Conservation (phyloP, 768 basidiomycete species). For the Mycena leptocephala region DNA sequence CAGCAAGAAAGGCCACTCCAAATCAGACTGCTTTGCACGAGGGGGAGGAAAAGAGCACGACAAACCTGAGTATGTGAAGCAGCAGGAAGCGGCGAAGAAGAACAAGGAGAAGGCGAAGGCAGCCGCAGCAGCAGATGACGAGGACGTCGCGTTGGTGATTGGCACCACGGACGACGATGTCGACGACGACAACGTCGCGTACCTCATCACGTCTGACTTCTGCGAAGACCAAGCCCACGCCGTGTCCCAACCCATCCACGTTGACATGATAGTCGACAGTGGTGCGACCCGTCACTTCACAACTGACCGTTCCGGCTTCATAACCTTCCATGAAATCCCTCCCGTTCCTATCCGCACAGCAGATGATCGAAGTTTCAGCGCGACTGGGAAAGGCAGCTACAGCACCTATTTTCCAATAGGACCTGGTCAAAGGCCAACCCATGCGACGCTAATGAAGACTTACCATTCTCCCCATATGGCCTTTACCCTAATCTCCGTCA, state of each 20-base stretch:
- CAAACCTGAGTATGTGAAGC: not conserved
- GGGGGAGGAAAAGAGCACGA: not conserved
- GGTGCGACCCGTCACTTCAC: conserved; percentile 1
- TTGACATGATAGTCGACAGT: conserved; percentile 27
- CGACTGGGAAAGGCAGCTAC: too few relatives aligned
- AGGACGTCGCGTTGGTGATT: too few relatives aligned
- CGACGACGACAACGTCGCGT: not conserved
- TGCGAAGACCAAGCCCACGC: too few relatives aligned
- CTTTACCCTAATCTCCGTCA: too few relatives aligned
- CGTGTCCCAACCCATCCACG: too few relatives aligned
- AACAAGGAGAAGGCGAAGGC: not conserved
- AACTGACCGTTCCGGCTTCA: not conserved
- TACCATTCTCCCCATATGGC: conserved; percentile 4
- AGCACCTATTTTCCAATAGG: too few relatives aligned
- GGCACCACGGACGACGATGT: not conserved
- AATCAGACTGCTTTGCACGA: not conserved
- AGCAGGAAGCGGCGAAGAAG: not conserved
- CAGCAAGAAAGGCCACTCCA: not conserved
- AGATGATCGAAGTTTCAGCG: too few relatives aligned
- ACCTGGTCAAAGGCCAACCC: not conserved
- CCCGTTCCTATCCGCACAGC: too few relatives aligned
- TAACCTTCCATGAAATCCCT: too few relatives aligned
- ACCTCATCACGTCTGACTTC: not conserved
- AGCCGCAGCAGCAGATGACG: not conserved
- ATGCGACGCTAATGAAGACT: not conserved